phyloP scores from a whole-genome alignment of 2,329 filamentous ascomycete species.

The Trichoderma brevicompactum region DNA sequence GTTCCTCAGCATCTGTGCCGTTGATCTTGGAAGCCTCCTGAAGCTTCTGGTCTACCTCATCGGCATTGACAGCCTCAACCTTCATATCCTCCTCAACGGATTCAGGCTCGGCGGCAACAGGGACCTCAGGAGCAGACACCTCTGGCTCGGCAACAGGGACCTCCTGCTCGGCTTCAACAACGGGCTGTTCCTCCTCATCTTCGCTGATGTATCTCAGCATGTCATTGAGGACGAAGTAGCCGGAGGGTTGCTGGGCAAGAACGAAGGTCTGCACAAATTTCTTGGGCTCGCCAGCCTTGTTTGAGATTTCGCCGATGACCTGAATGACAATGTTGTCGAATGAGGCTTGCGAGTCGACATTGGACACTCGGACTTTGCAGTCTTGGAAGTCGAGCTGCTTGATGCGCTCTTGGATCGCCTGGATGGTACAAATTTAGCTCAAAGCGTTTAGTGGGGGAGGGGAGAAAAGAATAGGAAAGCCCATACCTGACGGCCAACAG shows the following conservation, averaged over 20 bases:
- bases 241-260: conserved; percentile 91
- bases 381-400: conserved; percentile 92
- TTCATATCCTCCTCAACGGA: conserved; percentile 41
- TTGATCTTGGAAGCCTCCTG: conserved; percentile 61
- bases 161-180: conserved; percentile 47
- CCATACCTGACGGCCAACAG: conserved; percentile 79
- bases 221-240: conserved; percentile 98
- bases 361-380: conserved; percentile 97
- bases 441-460: neutral
- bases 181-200: conserved; percentile 72
- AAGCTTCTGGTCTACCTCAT: conserved; percentile 73
- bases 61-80: conserved; percentile 54
- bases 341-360: conserved; percentile 94
- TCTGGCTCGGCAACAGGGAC: conserved; percentile 35
- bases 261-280: conserved; percentile 99
- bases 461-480: conserved; percentile 10
- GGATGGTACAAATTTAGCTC: conserved; percentile 28
- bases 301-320: conserved; percentile 97
- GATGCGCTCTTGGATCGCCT: conserved; percentile 95
- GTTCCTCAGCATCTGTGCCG: conserved; percentile 41
- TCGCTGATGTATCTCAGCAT: conserved; percentile 94
- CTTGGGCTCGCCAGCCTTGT: conserved; percentile 86
- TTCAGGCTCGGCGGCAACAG: conserved; percentile 42
- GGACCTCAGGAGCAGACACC: conserved; percentile 36
- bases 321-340: conserved; percentile 94